phyloP scores from a whole-genome alignment of 352 stramenopile species.

The Phytophthora sansomeana region DNA sequence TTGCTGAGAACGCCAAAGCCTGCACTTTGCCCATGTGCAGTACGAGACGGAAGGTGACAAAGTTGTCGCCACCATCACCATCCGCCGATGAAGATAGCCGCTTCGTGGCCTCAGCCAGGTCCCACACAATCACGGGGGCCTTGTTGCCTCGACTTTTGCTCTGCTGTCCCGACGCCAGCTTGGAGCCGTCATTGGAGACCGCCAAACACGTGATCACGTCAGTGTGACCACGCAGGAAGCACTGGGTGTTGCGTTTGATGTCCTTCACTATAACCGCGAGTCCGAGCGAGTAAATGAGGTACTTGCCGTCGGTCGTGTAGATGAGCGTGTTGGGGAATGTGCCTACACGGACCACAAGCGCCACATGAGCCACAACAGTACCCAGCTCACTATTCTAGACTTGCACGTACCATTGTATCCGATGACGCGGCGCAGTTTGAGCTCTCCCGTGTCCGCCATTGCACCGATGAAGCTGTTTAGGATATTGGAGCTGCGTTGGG shows the following conservation, averaged over 20 bases:
- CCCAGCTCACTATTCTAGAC: not conserved
- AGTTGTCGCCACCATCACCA: constrained; percentile 27
- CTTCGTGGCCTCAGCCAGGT: constrained; percentile 88
- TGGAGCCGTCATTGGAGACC: constrained; percentile 91
- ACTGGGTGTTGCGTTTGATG: constrained; percentile 74
- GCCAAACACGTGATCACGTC: constrained; percentile 94
- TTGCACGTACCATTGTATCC: constrained; percentile 77
- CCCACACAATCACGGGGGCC: constrained; percentile 95
- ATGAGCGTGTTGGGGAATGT: constrained; percentile 76
- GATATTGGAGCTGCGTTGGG: not conserved
- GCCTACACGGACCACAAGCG: constrained; percentile 48
- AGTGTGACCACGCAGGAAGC: constrained; percentile 93
- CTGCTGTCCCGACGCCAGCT: constrained; percentile 92
- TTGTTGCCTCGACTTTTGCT: constrained; percentile 95
- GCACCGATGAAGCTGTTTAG: constrained; percentile 5
- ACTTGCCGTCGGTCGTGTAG: constrained; percentile 83
- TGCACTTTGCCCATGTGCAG: constrained; percentile 97
- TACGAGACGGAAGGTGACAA: constrained; percentile 92
- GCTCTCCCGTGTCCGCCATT: constrained; percentile 78
- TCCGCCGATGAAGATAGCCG: constrained; percentile 71
- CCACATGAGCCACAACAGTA: constrained; percentile 7
- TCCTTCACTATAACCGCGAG: constrained; percentile 88
- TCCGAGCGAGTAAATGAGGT: constrained; percentile 89
- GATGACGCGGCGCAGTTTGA: constrained; percentile 81
- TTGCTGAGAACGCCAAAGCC: constrained; percentile 90